Evolutionary conservation across 192 early-diverging fungal species (phyloP), one percentile per base, ranked within the genome.

Genomic region (Gonapodya sp.): DNA sequence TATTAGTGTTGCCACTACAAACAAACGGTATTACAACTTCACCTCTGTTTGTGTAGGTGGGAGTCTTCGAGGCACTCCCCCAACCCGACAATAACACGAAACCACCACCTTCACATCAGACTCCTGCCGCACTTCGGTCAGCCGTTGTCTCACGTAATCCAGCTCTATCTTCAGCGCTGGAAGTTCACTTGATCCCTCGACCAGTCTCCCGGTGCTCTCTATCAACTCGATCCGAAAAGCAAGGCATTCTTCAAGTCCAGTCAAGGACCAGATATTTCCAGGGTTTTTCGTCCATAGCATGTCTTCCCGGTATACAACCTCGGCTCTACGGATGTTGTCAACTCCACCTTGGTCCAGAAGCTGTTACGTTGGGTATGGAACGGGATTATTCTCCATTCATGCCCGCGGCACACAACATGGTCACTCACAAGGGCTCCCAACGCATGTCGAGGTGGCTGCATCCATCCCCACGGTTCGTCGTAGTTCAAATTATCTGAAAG

Each of bases 391-490:
- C n/a, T n/a, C n/a, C n/a, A n/a, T n/a, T n/a, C n/a, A n/a, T n/a
- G n/a, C n/a, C n/a, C n/a, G n/a, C n/a, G n/a, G n/a, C n/a, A n/a
- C n/a, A n/a, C n/a, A n/a, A n/a, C n/a, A n/a, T n/a, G n/a, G n/a
- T n/a, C n/a, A n/a, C n/a, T n/a, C n/a, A n/a, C n/a, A 8, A 77
- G 75, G 2, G 75, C 75, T 2, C 75, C 75, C 2, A 77, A 33
- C 2, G 75, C 75, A 33, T 77, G 75, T 2, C 75, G 18, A 31
- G 34, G 30, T 16, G 75, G 75, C 75, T 77, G 75, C 75, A 77
- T 77, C 8, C 34, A 34, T 2, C 75, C 75, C 75, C 2, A 8
- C 8, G 75, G 75, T 33, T 77, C 75, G 31, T 77, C 75, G 31
- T 77, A 77, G 8, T 8, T 33, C 75, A 77, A 34, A 8, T 77